Evolutionary conservation across 2,329 filamentous ascomycete species (phyloP).

Genomic region (Cytospora leucostoma): DNA sequence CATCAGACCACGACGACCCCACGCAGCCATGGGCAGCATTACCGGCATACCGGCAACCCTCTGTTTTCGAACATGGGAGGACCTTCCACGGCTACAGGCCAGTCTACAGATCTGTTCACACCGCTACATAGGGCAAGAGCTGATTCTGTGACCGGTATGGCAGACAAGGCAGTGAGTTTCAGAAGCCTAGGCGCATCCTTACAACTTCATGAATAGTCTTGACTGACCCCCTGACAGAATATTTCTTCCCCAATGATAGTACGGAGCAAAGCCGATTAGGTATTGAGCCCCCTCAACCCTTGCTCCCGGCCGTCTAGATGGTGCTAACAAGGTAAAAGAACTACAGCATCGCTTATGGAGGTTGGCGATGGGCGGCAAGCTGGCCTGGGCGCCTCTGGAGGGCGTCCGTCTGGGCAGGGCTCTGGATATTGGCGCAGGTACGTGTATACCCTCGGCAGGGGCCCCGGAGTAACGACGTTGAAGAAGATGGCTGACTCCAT

Average conservation of each 20-base stretch:
- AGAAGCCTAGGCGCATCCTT: neutral
- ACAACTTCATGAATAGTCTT: neutral
- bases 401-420: neutral
- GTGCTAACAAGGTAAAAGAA: neutral
- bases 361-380: neutral
- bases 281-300: neutral
- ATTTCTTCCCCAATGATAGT: slow-evolving; percentile 1
- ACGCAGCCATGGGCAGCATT: neutral
- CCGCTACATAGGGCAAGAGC: neutral
- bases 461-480: neutral
- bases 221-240: neutral
- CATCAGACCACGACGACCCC: neutral
- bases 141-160: neutral
- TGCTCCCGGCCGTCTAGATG: neutral
- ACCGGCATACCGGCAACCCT: slow-evolving; percentile 1
- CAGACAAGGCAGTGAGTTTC: slow-evolving; percentile 3
- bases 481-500: neutral
- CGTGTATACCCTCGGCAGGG: neutral
- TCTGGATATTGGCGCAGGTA: neutral
- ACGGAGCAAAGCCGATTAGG: neutral
- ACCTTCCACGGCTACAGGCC: slow-evolving; percentile 2
- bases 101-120: neutral
- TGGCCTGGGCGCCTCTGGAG: neutral
- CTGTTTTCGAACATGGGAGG: neutral
- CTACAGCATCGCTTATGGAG: neutral